Base-by-base conservation (phyloP, 2,329 filamentous ascomycete species). In the Exophiala viscosa region DNA sequence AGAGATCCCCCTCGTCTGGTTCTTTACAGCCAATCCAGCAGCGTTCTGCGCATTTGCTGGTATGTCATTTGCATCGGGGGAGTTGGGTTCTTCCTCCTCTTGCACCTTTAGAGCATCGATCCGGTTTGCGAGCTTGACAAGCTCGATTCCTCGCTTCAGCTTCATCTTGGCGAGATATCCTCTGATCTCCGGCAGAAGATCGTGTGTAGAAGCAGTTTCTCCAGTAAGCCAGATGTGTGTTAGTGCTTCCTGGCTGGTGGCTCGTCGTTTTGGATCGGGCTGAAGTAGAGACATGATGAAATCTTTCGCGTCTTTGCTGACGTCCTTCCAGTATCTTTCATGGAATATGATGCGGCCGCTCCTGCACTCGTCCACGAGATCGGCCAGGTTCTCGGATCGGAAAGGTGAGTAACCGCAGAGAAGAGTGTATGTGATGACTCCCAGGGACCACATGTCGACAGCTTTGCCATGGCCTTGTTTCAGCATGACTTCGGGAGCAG, bases 381-480 rank as follows among this genome's bases (percentile, higher is more conserved):
- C 93, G 60, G 87, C 82, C 44, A 99, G 78, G 65, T 88, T 96
- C 76, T 99, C 93, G 57, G 90, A 93, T 62, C 93, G 86, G 82
- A 99, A 99, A 15, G 93, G 93, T 40, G 92, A 96, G 76, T 99
- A 99, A 62, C 93, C 93, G 69, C 95, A 99, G 46, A 99, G 87
- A 23, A 99, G 80, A 13, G 93, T 99, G 74, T 99, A 99, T 38
- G 93, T 97, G 66, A 99, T 99, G 66, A 99, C 93, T 58, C 93
- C 93, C 73, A 99, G 81, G 2, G 93, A 97, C 93, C 93, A 99
- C 89, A 99, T 96, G 69, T 99, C 93, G 32, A 97, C 93, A 3
- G 93, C 90, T 73, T 97, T 99, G 69, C 93, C 93, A 69, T 99
- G 95, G 15, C 93, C 93, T 67, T 89, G 85, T 78, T 96, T 96